Percentiles rank a stretch among this genome's conserved stretches.
Evolutionary conservation across 306 rosid genomes (phyloP).

Genomic region (Rubus parviflorus): DNA sequence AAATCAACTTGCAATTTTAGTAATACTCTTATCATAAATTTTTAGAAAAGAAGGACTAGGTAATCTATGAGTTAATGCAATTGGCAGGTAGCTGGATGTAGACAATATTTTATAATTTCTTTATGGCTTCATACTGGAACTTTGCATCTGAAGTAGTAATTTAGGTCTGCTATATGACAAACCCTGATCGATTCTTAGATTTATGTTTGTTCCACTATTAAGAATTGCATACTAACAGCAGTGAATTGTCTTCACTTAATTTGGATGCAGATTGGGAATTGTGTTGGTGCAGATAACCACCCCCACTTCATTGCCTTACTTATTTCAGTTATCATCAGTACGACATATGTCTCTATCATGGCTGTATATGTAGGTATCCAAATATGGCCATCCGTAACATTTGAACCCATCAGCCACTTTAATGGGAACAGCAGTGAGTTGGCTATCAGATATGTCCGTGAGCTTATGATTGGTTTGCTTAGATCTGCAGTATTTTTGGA

Average conservation of each 20-base stretch:
- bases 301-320: constrained; percentile 76
- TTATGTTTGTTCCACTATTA: neutral
- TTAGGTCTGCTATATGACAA: neutral
- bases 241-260: constrained; percentile 21
- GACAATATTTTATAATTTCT: neutral
- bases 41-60: neutral
- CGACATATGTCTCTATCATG: constrained; percentile 62
- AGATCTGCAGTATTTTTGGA: constrained; percentile 63
- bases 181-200: neutral
- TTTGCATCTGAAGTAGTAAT: neutral
- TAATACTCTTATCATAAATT: neutral
- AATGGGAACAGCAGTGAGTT: constrained; percentile 27
- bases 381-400: constrained; percentile 57
- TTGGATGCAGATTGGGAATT: constrained; percentile 87
- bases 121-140: neutral
- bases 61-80: neutral
- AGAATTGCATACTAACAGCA: constrained; percentile 21
- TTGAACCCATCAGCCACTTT: constrained; percentile 18
- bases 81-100: neutral
- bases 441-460: constrained; percentile 39
- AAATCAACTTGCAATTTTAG: neutral
- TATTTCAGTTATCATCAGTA: constrained; percentile 70
- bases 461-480: constrained; percentile 42
- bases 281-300: constrained; percentile 97
- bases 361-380: constrained; percentile 49